A percentile compares a stretch with the other conserved stretches of the same genome.
phyloP scores from a whole-genome alignment of 2,329 filamentous ascomycete species.

The Colletotrichum salicis region DNA sequence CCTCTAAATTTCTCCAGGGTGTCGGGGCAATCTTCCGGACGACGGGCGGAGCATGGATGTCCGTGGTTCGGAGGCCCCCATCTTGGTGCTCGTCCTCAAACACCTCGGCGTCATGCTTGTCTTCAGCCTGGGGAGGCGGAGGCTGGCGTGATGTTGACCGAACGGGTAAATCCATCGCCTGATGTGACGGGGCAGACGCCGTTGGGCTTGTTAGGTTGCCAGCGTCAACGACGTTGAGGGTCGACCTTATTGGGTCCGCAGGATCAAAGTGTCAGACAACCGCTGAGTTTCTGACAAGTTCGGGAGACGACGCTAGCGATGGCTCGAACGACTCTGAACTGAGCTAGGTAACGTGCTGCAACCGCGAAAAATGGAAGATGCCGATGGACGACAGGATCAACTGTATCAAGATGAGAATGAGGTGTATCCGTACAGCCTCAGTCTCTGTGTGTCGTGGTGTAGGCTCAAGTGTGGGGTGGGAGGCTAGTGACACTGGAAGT shows the following conservation, averaged over 20 bases:
- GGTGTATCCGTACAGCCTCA: neutral
- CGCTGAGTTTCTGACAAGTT: constrained; percentile 2
- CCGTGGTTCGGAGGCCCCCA: neutral
- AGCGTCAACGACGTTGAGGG: neutral
- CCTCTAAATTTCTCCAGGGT: constrained; percentile 16
- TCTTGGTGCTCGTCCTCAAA: constrained; percentile 3
- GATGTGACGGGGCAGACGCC: neutral
- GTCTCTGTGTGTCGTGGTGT: neutral
- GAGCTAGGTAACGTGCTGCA: neutral
- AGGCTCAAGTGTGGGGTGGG: neutral
- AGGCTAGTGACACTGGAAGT: neutral
- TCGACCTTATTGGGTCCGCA: constrained; percentile 4
- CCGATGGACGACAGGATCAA: neutral
- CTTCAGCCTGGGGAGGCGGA: neutral
- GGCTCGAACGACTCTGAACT: constrained; percentile 5
- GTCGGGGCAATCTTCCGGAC: neutral
- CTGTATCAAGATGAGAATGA: neutral
- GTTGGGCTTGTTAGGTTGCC: neutral
- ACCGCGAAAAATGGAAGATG: neutral
- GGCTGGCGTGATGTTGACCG: neutral
- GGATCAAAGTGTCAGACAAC: constrained; percentile 15
- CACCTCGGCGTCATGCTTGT: neutral
- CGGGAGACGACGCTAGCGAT: neutral
- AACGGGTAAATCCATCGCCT: neutral
- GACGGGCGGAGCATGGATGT: constrained; percentile 19